Base-by-base conservation (phyloP, 345 rosid genomes). In the Corymbia maculata region DNA sequence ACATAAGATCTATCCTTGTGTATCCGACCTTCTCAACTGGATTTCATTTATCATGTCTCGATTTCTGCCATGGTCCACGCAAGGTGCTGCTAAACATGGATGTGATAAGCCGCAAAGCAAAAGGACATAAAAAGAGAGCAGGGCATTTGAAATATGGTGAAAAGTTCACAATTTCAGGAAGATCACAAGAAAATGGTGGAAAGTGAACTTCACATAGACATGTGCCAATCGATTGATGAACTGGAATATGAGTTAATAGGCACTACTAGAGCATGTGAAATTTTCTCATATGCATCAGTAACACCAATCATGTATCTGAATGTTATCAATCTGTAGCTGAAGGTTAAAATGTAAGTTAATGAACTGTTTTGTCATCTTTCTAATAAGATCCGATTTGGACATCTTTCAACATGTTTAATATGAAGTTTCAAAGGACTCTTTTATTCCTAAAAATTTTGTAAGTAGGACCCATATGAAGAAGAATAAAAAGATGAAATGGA, bases 131-230 rank as follows among this genome's bases (percentile, higher is more conserved):
- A 51, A 16, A 5, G 32, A 11, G 32, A 59, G 26, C 0, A 0
- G 11, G 32, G 32, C 68, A 59, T 59, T 59, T 59, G 7, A 59
- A 26, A 59, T 50, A 14, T 26, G 0, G 32, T 12, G 32, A 26
- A 59, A 0, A 26, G 5, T 50, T 59, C 30, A 59, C 68, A 28
- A 59, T 5, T 26, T 59, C 0, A 0, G 26, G 30, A 59, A 59
- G 1, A 59, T 11, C 8, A 59, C 3, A 26, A 5, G 24, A 26
- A 5, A 1, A 7, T 10, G 5, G 0, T 0, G 0, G 26, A 26
- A 59, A 59, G 14, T 5, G 15, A 28, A 30, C 0, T 59, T 0
- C 30, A 59, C 2, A 26, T 59, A 1, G 4, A 26, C 68, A 59
- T 7, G 1, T 26, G 68, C 0, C 68, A 26, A 26, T 59, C 12